Evolutionary conservation across 306 rosid species (phyloP).

Genomic region (Arachis stenosperma): DNA sequence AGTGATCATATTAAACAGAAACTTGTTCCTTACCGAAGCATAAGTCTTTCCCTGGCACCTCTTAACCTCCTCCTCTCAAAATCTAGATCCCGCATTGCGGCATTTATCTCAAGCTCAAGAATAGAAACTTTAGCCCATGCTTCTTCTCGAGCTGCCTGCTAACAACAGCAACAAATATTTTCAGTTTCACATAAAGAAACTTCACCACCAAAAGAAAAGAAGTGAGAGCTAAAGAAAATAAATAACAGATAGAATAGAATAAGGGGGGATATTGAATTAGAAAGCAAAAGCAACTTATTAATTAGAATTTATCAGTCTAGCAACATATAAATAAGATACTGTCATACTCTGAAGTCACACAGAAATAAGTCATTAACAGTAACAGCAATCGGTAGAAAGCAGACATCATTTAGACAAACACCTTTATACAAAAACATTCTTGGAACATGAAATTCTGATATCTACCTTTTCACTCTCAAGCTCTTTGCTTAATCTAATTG

Average conservation of each 20-base stretch:
- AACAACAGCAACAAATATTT: slow-evolving; percentile 59
- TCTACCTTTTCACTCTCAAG: slow-evolving; percentile 96
- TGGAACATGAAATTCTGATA: slow-evolving; percentile 36
- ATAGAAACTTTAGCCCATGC: slow-evolving; percentile 97
- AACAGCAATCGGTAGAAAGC: slow-evolving; percentile 18
- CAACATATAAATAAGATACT: slow-evolving; percentile 22
- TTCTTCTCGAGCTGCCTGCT: slow-evolving; percentile 99
- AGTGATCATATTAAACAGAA: neutral
- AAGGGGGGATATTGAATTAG: neutral
- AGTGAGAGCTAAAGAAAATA: neutral
- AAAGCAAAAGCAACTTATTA: slow-evolving; percentile 23
- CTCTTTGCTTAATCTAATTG: slow-evolving; percentile 63
- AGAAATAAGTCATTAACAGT: slow-evolving; percentile 12
- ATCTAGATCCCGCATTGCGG: slow-evolving; percentile 86
- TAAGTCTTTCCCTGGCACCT: slow-evolving; percentile 91
- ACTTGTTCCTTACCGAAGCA: slow-evolving; percentile 71
- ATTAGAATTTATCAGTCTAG: slow-evolving; percentile 24
- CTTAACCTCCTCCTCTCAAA: slow-evolving; percentile 82
- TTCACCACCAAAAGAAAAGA: neutral
- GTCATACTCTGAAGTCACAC: slow-evolving; percentile 22
- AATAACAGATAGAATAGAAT: neutral
- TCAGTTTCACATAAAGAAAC: slow-evolving; percentile 32
- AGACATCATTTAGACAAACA: slow-evolving; percentile 16
- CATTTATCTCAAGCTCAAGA: slow-evolving; percentile 92
- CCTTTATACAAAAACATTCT: neutral